A percentile compares a stretch with the other conserved stretches of the same genome.
These are phyloP conservation scores for Epichloe festucae DNA, from an alignment of 2,329 filamentous ascomycete species.

Conservation along the genomic window DNA sequence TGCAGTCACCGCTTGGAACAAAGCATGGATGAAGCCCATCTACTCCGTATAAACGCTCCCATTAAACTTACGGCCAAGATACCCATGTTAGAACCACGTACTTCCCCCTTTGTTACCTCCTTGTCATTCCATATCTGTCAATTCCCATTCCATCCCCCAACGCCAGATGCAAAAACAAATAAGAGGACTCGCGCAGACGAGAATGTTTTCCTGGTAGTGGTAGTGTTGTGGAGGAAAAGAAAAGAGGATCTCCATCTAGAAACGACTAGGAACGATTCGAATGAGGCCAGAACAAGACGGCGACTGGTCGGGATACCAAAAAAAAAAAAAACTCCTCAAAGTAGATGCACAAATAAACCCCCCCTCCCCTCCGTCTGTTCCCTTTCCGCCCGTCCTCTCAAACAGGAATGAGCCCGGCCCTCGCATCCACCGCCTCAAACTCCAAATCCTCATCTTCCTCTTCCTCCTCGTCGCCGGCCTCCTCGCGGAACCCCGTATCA, in stretches of 20 bases:
- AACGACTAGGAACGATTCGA: too few species aligned
- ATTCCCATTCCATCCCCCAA: too few species aligned
- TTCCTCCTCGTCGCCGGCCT: conserved; percentile 52
- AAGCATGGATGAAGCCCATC: too few species aligned
- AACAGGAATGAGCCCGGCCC: conserved; percentile 13
- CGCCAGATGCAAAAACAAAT: too few species aligned
- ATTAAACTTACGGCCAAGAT: too few species aligned
- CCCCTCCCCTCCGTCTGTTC: background rate
- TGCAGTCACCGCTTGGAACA: too few species aligned
- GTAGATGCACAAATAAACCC: background rate
- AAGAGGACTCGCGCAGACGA: too few species aligned
- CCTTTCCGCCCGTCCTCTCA: background rate
- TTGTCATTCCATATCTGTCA: too few species aligned
- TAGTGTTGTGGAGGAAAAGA: background rate
- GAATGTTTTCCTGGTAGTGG: too few species aligned
- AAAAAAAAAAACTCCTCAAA: background rate
- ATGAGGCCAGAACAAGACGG: background rate
- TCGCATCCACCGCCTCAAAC: conserved; percentile 24
- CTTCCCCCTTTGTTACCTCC: too few species aligned
- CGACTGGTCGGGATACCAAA: background rate
- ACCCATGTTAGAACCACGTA: too few species aligned
- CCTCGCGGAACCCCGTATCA: conserved; percentile 68
- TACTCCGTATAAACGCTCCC: too few species aligned
- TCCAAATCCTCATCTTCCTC: conserved; percentile 38
- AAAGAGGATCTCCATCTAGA: background rate